Evolutionary conservation across 2,329 filamentous ascomycete species (phyloP).

Genomic region (Verticillium nubilum): DNA sequence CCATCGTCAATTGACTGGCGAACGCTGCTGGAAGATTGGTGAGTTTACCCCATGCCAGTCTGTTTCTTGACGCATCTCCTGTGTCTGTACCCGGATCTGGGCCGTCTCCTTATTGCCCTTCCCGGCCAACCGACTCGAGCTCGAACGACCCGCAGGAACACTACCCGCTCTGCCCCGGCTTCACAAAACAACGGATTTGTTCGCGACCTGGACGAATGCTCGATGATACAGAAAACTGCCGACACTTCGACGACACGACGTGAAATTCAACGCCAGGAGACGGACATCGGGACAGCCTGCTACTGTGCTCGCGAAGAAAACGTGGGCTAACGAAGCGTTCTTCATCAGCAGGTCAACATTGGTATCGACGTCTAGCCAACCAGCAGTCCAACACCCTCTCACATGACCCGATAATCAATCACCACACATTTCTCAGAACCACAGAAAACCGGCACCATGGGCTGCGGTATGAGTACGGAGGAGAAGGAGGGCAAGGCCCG

Average conservation of each 20-base stretch:
- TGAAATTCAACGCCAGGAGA: neutral
- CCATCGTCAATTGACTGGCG: constrained; percentile 7
- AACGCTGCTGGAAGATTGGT: neutral
- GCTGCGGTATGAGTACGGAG: constrained; percentile 99
- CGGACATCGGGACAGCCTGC: neutral
- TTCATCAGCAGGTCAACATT: neutral
- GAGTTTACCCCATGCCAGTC: neutral
- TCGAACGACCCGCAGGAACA: neutral
- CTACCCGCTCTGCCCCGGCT: neutral
- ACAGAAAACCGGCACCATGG: constrained; percentile 65
- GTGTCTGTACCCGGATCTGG: neutral
- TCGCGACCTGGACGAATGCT: neutral
- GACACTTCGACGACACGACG: neutral
- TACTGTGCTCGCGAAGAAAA: neutral
- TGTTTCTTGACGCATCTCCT: neutral
- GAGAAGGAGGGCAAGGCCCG: constrained; percentile 99
- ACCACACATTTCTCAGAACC: neutral
- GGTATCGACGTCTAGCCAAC: neutral
- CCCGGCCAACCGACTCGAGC: neutral
- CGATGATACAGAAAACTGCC: neutral
- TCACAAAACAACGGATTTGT: neutral
- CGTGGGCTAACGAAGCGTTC: neutral
- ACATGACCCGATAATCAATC: neutral
- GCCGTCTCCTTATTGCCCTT: neutral
- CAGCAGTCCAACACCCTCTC: neutral